These are phyloP conservation scores for Babjeviella inositovora DNA, from an alignment of 805 yeast genomes.

Conservation along the genomic window DNA sequence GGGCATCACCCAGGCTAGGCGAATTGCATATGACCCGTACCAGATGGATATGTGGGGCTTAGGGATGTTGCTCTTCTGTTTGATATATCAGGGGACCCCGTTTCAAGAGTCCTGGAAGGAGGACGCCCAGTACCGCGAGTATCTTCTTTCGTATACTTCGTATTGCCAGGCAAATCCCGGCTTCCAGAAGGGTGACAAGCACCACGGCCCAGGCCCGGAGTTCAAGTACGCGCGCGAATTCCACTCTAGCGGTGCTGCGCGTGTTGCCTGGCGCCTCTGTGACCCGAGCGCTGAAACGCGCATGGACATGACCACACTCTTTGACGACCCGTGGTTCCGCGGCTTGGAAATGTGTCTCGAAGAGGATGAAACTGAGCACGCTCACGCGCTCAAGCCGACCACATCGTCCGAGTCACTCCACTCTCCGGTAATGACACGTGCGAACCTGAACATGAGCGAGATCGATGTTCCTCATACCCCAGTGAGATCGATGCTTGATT, in stretches of 20 bases:
- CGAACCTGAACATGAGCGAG: too few relatives aligned
- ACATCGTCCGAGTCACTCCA: too few relatives aligned
- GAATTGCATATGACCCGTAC: conserved; percentile 39
- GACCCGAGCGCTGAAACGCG: conserved; percentile 44
- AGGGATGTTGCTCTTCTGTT: conserved; percentile 50
- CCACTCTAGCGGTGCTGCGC: conserved; percentile 40
- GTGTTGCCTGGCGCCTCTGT: conserved; percentile 61
- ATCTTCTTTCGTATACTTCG: conserved; percentile 9
- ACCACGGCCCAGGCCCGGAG: conserved; percentile 55
- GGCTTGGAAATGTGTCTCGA: conserved; percentile 41
- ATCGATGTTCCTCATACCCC: too few relatives aligned
- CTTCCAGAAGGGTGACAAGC: conserved; percentile 28
- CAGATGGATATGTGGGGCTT: conserved; percentile 61
- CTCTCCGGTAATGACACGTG: too few relatives aligned
- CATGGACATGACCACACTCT: conserved; percentile 33
- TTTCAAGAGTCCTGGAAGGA: conserved; percentile 23
- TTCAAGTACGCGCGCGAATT: conserved; percentile 52
- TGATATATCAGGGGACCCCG: conserved; percentile 43
- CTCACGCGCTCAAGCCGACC: too few relatives aligned
- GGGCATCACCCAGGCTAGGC: conserved; percentile 6
- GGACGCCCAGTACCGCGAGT: conserved; percentile 41
- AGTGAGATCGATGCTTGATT: too few relatives aligned
- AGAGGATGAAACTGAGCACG: too few relatives aligned
- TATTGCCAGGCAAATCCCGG: conserved; percentile 17
- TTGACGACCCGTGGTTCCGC: conserved; percentile 50